A percentile compares a stretch with the other conserved stretches of the same genome.
These are phyloP conservation scores for Coniosporium apollinis DNA, from an alignment of 495 filamentous ascomycete species.

Conservation along the genomic window DNA sequence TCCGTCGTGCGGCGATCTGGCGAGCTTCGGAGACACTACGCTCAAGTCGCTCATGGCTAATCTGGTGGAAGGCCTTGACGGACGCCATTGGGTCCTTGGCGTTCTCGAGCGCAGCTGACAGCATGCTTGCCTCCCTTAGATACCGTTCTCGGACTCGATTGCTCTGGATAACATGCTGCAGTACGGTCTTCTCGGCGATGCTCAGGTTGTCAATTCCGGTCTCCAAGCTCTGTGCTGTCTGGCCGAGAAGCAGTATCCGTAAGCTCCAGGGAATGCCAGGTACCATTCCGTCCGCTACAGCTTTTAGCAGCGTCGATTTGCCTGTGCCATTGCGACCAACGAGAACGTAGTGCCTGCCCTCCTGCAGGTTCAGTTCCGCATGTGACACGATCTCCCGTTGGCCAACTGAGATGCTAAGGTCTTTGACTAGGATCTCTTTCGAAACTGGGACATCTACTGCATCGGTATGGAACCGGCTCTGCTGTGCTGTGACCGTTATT, in stretches of 20 bases:
- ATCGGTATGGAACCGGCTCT: conserved; percentile 8
- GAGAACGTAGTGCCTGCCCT: conserved; percentile 53
- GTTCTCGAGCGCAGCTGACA: conserved; percentile 29
- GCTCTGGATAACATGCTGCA: conserved; percentile 51
- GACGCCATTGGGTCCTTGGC: conserved; percentile 36
- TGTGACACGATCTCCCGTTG: conserved; percentile 51
- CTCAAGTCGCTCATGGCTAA: conserved; percentile 41
- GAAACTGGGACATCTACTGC: conserved; percentile 1
- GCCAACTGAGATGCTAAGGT: conserved; percentile 23
- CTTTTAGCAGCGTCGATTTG: conserved; percentile 60
- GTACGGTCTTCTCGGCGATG: conserved; percentile 27
- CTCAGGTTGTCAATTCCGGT: conserved; percentile 9
- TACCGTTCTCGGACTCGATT: conserved; percentile 42
- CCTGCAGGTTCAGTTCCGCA: conserved; percentile 51
- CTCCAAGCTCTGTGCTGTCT: too few species aligned
- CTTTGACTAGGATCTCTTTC: conserved; percentile 19
- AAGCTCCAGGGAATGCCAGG: conserved; percentile 57
- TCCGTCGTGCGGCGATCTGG: conserved; percentile 54
- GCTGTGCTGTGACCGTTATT: conserved; percentile 7
- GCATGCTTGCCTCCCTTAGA: conserved; percentile 25
- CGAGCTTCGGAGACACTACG: conserved; percentile 47
- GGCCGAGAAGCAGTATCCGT: conserved; percentile 53
- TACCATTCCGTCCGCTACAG: conserved; percentile 62
- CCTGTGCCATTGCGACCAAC: conserved; percentile 65
- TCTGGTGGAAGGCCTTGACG: conserved; percentile 38